These are phyloP conservation scores for Phytophthora crassamura DNA, from an alignment of 352 stramenopile species.

Conservation along the genomic window DNA sequence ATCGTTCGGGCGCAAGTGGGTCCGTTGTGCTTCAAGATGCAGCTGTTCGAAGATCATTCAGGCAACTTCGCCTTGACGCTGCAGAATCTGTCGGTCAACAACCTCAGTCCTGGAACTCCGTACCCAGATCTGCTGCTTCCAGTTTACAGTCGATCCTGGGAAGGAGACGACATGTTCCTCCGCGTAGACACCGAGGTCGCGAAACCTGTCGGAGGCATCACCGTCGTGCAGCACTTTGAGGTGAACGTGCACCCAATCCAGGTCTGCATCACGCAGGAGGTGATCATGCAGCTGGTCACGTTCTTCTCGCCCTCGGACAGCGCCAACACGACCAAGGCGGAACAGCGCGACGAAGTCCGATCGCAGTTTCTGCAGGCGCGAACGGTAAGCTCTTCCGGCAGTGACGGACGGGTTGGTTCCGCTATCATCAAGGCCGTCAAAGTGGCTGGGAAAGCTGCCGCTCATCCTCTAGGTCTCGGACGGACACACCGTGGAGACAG, in stretches of 20 bases:
- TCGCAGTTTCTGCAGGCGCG: conserved; percentile 67
- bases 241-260: conserved; percentile 88
- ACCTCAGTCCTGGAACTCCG: conserved; percentile 71
- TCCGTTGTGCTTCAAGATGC: conserved; percentile 63
- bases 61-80: conserved; percentile 68
- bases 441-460: conserved; percentile 66
- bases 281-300: conserved; percentile 70
- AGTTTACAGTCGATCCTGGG: conserved; percentile 52
- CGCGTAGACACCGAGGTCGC: conserved; percentile 77
- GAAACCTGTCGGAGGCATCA: conserved; percentile 61
- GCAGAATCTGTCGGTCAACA: conserved; percentile 62
- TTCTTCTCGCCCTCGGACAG: conserved; percentile 58
- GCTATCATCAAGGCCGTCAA: conserved; percentile 67
- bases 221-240: conserved; percentile 84
- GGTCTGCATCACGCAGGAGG: conserved; percentile 82
- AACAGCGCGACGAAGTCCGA: conserved; percentile 63
- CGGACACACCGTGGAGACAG: conserved; percentile 34
- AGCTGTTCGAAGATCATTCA: conserved; percentile 77
- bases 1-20: conserved; percentile 61
- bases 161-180: conserved; percentile 73
- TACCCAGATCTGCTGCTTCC: conserved; percentile 75
- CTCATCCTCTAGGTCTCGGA: conserved; percentile 56
- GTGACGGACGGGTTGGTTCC: conserved; percentile 52
- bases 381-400: conserved; percentile 19
- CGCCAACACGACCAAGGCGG: conserved; percentile 46